Evolutionary conservation across 1,139 yeast genomes (phyloP), one percentile per base, ranked within the genome.

Genomic region (Candida buenavistaensis): DNA sequence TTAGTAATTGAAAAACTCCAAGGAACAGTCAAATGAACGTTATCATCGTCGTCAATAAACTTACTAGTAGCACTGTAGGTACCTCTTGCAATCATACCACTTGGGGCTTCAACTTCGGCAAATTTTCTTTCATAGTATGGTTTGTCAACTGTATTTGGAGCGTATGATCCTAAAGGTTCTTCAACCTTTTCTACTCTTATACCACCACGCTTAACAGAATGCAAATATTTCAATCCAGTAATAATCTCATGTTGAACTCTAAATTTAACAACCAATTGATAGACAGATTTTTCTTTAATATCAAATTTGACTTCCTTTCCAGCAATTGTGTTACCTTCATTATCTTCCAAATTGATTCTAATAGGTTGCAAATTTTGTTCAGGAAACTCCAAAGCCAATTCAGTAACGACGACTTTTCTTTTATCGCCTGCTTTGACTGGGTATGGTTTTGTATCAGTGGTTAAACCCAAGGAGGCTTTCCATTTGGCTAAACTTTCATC

Each of bases 401-500:
- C 88, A 31, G 83, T 71, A 38, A 88, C 76, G 6, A 88, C 95
- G 14, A 88, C 95, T 46, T 77, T 80, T 41, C 96, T 74, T 34
- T 68, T 68, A 55, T 89, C 96, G 17, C 82, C 84, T 3, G 87
- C 75, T 42, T 68, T 68, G 24, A 82, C 78, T 1, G 92, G 88
- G 41, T 82, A 68, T 24, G 81, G 77, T 5, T 78, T 70, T 4
- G 72, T 56, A 41, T 66, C 70, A 16, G 68, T 62, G 24, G 79
- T 56, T 42, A 89, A 68, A 1, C 97, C 97, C 26, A 90, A 68
- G 1, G 95, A 84, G 39, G 82, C 88, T 62, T 90, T 90, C 97
- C 97, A 90, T 59, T 86, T 87, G 45, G 85, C 87, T 47, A 90
- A 70, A 27, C 95, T 83, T 60, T 87, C 96, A 56, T 89, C 97